A percentile compares a stretch with the other conserved stretches of the same genome.
phyloP scores from a whole-genome alignment of 345 rosid genomes.

The Tarenaya hassleriana region DNA sequence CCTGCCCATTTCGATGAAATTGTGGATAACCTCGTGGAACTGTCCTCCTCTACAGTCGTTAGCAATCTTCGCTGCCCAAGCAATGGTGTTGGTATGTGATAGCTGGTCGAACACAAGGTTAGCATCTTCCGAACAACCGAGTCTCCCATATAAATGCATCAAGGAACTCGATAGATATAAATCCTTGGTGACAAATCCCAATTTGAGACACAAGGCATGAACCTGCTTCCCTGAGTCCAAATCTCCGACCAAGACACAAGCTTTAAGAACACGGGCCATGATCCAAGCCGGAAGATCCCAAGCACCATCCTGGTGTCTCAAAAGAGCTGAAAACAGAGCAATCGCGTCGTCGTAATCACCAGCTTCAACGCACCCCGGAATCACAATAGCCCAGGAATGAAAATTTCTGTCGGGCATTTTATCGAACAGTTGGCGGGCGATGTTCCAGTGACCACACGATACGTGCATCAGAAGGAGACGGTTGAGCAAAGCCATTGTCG shows the following conservation, averaged over 20 bases:
- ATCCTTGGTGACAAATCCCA: conserved; percentile 26
- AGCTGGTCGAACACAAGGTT: conserved; percentile 36
- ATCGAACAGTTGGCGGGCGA: conserved; percentile 56
- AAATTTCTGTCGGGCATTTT: conserved; percentile 48
- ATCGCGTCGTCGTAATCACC: conserved; percentile 39
- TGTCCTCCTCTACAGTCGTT: conserved; percentile 44
- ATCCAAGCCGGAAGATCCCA: conserved; percentile 38
- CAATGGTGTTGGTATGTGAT: conserved; percentile 21
- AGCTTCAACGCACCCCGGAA: conserved; percentile 36
- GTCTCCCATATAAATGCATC: conserved; percentile 51
- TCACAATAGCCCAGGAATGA: conserved; percentile 52
- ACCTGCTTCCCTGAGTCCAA: conserved; percentile 56
- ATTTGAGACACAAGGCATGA: conserved; percentile 57
- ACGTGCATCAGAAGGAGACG: conserved; percentile 47
- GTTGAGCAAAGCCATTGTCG: conserved; percentile 32
- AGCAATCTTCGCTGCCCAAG: conserved; percentile 53
- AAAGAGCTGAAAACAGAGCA: conserved; percentile 38
- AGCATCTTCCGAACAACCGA: conserved; percentile 38
- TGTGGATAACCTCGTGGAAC: conserved; percentile 35
- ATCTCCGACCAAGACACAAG: conserved; percentile 39
- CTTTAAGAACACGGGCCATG: conserved; percentile 41
- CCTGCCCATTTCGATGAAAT: conserved; percentile 46
- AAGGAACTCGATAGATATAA: conserved; percentile 33
- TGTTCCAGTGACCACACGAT: conserved; percentile 35
- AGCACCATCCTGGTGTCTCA: conserved; percentile 22